Percentiles rank a stretch among this genome's conserved stretches.
These are phyloP conservation scores for Omphalotus guepiniiformis DNA, from an alignment of 768 basidiomycete genomes.

Conservation along the genomic window DNA sequence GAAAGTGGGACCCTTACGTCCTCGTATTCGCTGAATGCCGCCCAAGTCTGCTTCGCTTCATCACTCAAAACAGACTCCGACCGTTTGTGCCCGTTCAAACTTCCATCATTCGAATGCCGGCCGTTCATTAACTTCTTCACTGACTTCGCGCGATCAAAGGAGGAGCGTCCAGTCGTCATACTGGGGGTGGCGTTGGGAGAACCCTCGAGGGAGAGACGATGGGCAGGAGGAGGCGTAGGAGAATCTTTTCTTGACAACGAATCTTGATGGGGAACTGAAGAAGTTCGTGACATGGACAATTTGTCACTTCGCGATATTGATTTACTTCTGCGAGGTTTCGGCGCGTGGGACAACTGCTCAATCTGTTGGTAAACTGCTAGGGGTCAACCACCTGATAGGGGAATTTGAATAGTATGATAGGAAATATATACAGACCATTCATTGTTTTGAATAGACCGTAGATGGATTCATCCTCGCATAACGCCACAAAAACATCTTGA, in stretches of 20 bases:
- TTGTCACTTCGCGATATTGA: slow-evolving; percentile 58
- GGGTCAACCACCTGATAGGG: neutral
- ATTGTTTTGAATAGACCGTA: slow-evolving; percentile 83
- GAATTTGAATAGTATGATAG: slow-evolving; percentile 3
- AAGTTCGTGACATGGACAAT: slow-evolving; percentile 37
- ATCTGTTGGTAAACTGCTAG: slow-evolving; percentile 73
- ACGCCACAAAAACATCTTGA: slow-evolving; percentile 80
- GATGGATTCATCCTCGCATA: slow-evolving; percentile 87
- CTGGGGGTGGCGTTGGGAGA: slow-evolving; percentile 28
- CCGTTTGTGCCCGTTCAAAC: slow-evolving; percentile 48
- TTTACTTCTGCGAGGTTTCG: slow-evolving; percentile 61
- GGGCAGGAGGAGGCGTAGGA: slow-evolving; percentile 23
- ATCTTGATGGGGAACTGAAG: slow-evolving; percentile 45
- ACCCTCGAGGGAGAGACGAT: slow-evolving; percentile 37
- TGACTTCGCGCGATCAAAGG: slow-evolving; percentile 59
- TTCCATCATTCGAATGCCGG: slow-evolving; percentile 38
- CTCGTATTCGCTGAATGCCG: slow-evolving; percentile 23
- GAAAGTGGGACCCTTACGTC: slow-evolving; percentile 14
- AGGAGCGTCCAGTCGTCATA: slow-evolving; percentile 51
- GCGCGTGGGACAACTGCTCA: slow-evolving; percentile 56
- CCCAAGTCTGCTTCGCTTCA: slow-evolving; percentile 33
- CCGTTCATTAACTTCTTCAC: slow-evolving; percentile 53
- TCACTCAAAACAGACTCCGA: slow-evolving; percentile 52
- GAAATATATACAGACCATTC: slow-evolving; percentile 55
- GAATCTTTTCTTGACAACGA: slow-evolving; percentile 29